Base-by-base conservation (phyloP, 2,329 filamentous ascomycete species). In the Fusarium domesticum region DNA sequence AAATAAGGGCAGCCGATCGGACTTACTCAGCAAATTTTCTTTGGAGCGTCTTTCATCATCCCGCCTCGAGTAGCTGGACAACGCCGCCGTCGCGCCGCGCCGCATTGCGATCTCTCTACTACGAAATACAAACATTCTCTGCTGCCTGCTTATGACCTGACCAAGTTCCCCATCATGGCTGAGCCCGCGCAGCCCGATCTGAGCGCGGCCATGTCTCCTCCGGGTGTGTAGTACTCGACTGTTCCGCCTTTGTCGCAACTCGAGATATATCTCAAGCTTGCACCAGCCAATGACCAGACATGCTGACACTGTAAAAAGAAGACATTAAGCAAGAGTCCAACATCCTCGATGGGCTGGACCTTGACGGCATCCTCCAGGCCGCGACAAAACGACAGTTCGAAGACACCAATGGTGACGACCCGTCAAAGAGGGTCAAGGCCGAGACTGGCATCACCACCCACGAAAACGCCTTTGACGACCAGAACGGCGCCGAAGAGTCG, bases 11-110 rank as follows among this genome's bases (percentile, higher is more conserved):
- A 68, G 51, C 54, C 50, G 58, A 41, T 43, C 43, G 46, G 59
- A 56, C 65, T 69, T 59, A 67, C 57, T 68, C 66, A 68, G 67
- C 69, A 70, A 68, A 69, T 64, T 70, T 69, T 70, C 64, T 67
- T 62, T 64, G 54, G 58, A 60, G 23, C 23, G 23, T 11, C 63
- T 58, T 53, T 57, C 63, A 58, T 58, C 58, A 60, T 57, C 55
- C 56, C 50, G 56, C 53, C 47, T 45, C 43, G 37, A 46, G 44
- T 50, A 45, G 50, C 47, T 47, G 40, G 52, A 53, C 47, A 30
- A 50, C 53, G 52, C 42, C 50, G 56, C 31, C 34, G 47, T 37
- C 37, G 42, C 36, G 47, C 36, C 39, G 56, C 53, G 48, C 46
- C 37, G 47, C 48, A 50, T 48, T 50, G 47, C 52, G 38, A 48